A percentile compares a stretch with the other conserved stretches of the same genome.
phyloP scores from a whole-genome alignment of 768 basidiomycete genomes.

The Tylopilus intermedius region DNA sequence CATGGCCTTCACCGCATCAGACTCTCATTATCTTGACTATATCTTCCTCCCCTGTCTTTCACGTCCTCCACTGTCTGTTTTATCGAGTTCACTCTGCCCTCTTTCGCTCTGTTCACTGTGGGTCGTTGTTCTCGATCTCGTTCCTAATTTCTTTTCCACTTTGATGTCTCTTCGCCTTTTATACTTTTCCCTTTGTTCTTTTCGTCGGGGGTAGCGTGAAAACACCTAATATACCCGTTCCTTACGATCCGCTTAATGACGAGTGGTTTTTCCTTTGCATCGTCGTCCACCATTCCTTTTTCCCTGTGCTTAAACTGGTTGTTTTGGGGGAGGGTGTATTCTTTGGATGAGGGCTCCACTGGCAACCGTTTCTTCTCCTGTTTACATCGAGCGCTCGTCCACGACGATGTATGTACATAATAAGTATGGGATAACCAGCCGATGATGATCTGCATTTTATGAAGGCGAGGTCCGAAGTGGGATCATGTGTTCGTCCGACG shows the following conservation, averaged over 20 bases:
- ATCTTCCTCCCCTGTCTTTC: constrained; percentile 7
- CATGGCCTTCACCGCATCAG: constrained; percentile 21
- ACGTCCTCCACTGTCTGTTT: background rate
- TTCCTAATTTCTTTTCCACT: background rate
- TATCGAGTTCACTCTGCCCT: background rate
- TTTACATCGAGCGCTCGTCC: constrained; percentile 4
- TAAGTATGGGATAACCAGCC: constrained; percentile 12
- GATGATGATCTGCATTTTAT: background rate
- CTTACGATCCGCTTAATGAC: constrained; percentile 21
- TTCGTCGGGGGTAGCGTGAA: constrained; percentile 18
- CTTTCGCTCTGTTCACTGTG: background rate
- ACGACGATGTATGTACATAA: constrained; percentile 16
- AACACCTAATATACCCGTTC: constrained; percentile 23
- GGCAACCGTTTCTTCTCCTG: background rate
- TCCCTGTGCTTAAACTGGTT: background rate
- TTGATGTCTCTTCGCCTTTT: background rate
- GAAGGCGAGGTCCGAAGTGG: background rate
- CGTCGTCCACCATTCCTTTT: constrained; percentile 2
- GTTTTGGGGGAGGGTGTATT: constrained; percentile 3
- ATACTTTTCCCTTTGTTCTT: background rate
- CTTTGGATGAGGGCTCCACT: background rate
- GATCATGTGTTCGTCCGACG: background rate
- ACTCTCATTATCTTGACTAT: constrained; percentile 24
- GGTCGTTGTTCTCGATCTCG: constrained; percentile 10
- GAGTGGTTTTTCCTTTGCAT: constrained; percentile 2